Conservation (phyloP, 2,329 filamentous ascomycete genomes). For the Penicillium verrucosum region DNA sequence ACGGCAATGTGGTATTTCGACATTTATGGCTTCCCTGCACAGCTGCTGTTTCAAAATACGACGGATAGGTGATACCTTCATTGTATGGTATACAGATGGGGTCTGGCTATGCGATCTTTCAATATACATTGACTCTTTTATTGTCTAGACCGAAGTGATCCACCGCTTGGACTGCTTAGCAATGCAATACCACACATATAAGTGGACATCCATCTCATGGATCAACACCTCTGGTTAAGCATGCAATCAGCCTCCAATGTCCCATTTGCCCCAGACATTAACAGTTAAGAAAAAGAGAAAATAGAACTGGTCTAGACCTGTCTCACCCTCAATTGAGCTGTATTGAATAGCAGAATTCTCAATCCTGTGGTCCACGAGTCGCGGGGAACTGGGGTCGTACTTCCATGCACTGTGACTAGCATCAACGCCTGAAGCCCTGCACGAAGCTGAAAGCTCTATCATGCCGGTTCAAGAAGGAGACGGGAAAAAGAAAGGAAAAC, state of each 20-base stretch:
- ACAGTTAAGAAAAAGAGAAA: neutral
- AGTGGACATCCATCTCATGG: neutral
- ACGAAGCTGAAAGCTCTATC: neutral
- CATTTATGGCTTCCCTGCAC: neutral
- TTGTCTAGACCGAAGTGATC: neutral
- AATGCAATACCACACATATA: neutral
- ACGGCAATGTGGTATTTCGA: neutral
- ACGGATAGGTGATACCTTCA: neutral
- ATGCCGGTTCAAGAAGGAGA: neutral
- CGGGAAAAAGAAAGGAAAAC: neutral
- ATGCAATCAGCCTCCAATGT: neutral
- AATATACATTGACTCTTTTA: neutral
- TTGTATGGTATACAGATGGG: neutral
- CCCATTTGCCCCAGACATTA: neutral
- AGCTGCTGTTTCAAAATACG: neutral
- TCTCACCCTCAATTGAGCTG: slow-evolving; percentile 8
- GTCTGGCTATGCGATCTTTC: neutral
- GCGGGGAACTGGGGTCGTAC: slow-evolving; percentile 19
- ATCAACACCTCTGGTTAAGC: too few relatives aligned
- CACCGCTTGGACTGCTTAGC: neutral
- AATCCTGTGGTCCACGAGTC: slow-evolving; percentile 17
- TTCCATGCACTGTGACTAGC: slow-evolving; percentile 15
- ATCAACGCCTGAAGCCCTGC: neutral
- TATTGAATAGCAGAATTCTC: slow-evolving; percentile 8
- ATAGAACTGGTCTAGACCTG: neutral